A percentile compares a stretch with the other conserved stretches of the same genome.
phyloP scores from a whole-genome alignment of 2,329 filamentous ascomycete genomes.

The Talaromyces piceae region DNA sequence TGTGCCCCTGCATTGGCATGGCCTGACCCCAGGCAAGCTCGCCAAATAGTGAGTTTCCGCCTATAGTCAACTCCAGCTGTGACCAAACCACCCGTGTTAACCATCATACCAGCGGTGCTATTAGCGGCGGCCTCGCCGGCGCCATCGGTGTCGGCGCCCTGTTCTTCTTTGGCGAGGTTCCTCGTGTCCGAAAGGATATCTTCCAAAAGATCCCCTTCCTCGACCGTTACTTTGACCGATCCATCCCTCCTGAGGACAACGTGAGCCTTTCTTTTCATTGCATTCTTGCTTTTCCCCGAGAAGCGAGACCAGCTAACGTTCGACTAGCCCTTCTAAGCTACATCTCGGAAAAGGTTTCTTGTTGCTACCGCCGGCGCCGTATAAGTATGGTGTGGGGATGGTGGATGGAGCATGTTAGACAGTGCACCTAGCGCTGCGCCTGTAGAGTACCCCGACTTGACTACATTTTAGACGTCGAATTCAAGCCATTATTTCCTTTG shows the following conservation, averaged over 20 bases:
- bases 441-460: conserved; percentile 32
- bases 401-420: conserved; percentile 1
- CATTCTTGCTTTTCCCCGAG: not conserved
- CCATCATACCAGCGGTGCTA: conserved; percentile 30
- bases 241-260: conserved; percentile 58
- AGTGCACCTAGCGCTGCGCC: conserved; percentile 11
- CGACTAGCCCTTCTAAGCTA: conserved; percentile 30
- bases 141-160: conserved; percentile 52
- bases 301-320: conserved; percentile 15
- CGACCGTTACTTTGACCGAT: conserved; percentile 49
- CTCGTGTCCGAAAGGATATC: conserved; percentile 55
- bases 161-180: conserved; percentile 59
- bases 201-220: conserved; percentile 54
- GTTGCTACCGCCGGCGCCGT: conserved; percentile 12
- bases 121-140: conserved; percentile 50
- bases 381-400: conserved; percentile 11
- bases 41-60: conserved; percentile 13
- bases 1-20: conserved; percentile 41
- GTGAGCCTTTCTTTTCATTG: conserved; percentile 22
- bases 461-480: conserved; percentile 29
- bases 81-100: conserved; percentile 3
- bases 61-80: not conserved
- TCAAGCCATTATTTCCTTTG: conserved; percentile 9
- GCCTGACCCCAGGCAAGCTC: conserved; percentile 38
- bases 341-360: conserved; percentile 5